Conservation (phyloP, 2,329 filamentous ascomycete species). For the Sporothrix pseudoabietina region DNA sequence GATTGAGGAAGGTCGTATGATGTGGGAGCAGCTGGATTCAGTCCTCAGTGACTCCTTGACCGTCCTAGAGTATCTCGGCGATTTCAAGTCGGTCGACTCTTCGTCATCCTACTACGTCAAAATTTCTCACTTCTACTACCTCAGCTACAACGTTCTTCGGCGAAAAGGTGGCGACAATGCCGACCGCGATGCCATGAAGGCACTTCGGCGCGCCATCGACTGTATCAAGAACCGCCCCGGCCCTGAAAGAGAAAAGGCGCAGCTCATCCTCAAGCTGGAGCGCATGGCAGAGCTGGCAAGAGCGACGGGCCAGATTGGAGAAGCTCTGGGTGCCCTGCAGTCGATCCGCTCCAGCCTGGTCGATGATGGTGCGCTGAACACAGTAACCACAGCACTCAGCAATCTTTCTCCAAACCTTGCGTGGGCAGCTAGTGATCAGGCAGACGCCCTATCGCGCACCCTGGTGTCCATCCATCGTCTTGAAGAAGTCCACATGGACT, state of each 20-base stretch:
- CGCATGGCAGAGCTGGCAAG: constrained; percentile 64
- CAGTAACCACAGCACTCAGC: constrained; percentile 54
- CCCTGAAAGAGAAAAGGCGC: constrained; percentile 60
- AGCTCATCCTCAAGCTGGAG: constrained; percentile 66
- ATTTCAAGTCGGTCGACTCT: constrained; percentile 40
- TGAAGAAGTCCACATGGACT: constrained; percentile 58
- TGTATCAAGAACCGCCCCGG: constrained; percentile 57
- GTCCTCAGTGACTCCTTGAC: constrained; percentile 58
- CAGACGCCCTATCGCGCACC: constrained; percentile 59
- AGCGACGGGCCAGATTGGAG: constrained; percentile 54
- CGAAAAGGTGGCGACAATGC: constrained; percentile 48
- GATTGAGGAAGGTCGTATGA: constrained; percentile 50
- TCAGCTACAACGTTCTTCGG: constrained; percentile 57
- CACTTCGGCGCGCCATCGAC: constrained; percentile 66
- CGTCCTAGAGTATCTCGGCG: constrained; percentile 57
- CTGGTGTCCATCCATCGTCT: constrained; percentile 63
- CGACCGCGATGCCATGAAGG: constrained; percentile 53
- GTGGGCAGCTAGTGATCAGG: constrained; percentile 56
- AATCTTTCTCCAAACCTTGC: constrained; percentile 54
- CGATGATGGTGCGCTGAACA: constrained; percentile 58
- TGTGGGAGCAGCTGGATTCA: constrained; percentile 60
- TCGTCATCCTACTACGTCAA: constrained; percentile 57
- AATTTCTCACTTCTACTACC: constrained; percentile 71
- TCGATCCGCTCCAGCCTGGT: constrained; percentile 65
- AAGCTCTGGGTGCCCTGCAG: constrained; percentile 60